Base-by-base conservation (phyloP, 371 early-diverging fungal genomes). In the Saksenaea oblongispora region DNA sequence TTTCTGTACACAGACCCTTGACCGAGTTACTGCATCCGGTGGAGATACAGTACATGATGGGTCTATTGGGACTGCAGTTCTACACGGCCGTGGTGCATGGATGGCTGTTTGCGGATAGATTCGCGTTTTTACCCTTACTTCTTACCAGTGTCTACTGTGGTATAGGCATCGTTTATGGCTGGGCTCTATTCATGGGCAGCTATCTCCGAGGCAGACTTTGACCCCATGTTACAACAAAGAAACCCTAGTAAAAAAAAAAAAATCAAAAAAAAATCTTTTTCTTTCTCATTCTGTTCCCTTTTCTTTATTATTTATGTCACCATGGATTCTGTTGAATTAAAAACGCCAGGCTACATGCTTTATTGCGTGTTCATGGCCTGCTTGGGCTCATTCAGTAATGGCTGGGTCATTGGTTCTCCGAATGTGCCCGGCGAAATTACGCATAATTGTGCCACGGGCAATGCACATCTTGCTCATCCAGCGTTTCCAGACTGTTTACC, bases 91-190 rank as follows among this genome's bases (percentile, higher is more conserved):
- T 86, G 9, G 42, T 78, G 10, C 91, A 90, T 34, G 72, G 75
- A 31, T 26, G 70, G 14, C 13, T 84, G 4, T 89, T 91, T 79
- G 66, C 72, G 26, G 73, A 73, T 1, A 58, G 51, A 24, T 61
- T 92, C 24, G 87, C 84, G 61, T 96, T 97, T 62, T 66, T 97
- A 58, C 94, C 96, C 14, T 77, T 96, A 66, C 88, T 95, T 84
- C 53, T 89, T 59, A 89, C 88, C 0, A 95, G 95, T 10, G 84
- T 91, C 8, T 94, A 94, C 63, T 88, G 89, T 41, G 85, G 90
- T 1, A 61, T 87, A 1, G 97, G 95, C 10, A 81, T 96, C 7
- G 56, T 87, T n/a, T 93, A 91, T 74, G 85, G 89, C 18, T 95
- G 91, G 91, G 54, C 80, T 14, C 56, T 78, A 55, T 77, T 86